These are phyloP conservation scores for Diutina rugosa DNA, from an alignment of 1,139 yeast species.

Conservation along the genomic window DNA sequence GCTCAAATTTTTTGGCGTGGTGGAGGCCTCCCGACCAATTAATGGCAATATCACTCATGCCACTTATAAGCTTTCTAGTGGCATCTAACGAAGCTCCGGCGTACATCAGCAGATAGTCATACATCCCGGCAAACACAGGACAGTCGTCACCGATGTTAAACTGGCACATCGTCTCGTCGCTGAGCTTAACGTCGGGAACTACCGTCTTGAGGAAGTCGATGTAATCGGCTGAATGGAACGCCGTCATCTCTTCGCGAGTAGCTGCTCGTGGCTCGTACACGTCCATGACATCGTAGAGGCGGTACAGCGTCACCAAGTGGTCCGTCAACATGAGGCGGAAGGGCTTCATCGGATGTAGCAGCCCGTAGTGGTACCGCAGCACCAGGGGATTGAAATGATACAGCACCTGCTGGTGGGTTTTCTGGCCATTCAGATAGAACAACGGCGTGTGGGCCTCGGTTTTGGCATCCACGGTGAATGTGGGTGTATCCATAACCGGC, in stretches of 20 bases:
- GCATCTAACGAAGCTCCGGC: conserved; percentile 95
- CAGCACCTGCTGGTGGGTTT: conserved; percentile 32
- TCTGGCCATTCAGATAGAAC: conserved; percentile 33
- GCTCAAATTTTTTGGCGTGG: conserved; percentile 91
- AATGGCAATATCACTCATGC: conserved; percentile 89
- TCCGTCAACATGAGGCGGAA: conserved; percentile 88
- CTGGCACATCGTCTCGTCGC: conserved; percentile 45
- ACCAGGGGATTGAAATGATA: conserved; percentile 84
- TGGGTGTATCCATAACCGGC: conserved; percentile 5
- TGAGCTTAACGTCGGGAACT: conserved; percentile 65
- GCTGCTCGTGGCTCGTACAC: conserved; percentile 75
- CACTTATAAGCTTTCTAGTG: conserved; percentile 66
- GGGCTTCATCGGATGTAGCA: conserved; percentile 97
- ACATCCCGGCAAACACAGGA: conserved; percentile 92
- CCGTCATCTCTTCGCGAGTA: conserved; percentile 59
- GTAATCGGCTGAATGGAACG: conserved; percentile 84
- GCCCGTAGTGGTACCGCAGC: conserved; percentile 77
- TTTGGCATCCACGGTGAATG: conserved; percentile 40
- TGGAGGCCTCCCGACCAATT: conserved; percentile 97
- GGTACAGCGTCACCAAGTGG: conserved; percentile 76
- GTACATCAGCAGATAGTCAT: conserved; percentile 73
- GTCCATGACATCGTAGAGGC: conserved; percentile 83
- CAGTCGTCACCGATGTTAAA: conserved; percentile 97
- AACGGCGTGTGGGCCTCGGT: conserved; percentile 48
- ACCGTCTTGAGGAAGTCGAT: conserved; percentile 66